phyloP scores from a whole-genome alignment of 345 rosid genomes.

The Eucalyptus tenuipes region DNA sequence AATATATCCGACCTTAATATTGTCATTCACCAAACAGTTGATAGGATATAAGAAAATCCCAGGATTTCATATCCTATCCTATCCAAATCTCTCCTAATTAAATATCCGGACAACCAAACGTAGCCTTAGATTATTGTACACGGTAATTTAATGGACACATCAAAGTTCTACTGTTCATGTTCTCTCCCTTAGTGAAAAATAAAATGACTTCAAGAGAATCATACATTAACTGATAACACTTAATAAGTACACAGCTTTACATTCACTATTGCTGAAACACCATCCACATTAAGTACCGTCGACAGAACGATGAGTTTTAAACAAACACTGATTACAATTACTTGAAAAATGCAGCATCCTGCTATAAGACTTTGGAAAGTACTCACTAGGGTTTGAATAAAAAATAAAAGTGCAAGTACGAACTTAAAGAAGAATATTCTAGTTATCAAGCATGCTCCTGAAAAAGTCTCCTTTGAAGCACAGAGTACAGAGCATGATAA shows the following conservation, averaged over 20 bases:
- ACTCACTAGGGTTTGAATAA: background rate
- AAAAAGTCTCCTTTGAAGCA: background rate
- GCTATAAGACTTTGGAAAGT: background rate
- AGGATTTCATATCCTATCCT: no score
- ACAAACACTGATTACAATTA: background rate
- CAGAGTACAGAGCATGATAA: background rate
- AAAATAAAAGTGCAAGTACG: background rate
- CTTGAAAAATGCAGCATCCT: background rate
- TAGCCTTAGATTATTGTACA: background rate
- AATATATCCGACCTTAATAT: no score
- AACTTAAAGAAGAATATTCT: background rate
- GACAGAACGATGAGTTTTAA: background rate
- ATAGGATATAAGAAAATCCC: no score
- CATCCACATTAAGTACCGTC: background rate
- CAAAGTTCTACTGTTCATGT: background rate
- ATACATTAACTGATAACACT: background rate
- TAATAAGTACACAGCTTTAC: background rate
- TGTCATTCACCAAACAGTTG: no score
- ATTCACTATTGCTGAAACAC: background rate
- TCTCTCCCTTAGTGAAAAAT: background rate
- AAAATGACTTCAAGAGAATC: background rate
- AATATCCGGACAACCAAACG: no score
- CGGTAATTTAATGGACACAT: background rate
- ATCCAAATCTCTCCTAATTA: no score
- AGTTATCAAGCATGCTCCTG: background rate